phyloP scores from a whole-genome alignment of 2,329 filamentous ascomycete species.

The Phialemoniopsis sp. region DNA sequence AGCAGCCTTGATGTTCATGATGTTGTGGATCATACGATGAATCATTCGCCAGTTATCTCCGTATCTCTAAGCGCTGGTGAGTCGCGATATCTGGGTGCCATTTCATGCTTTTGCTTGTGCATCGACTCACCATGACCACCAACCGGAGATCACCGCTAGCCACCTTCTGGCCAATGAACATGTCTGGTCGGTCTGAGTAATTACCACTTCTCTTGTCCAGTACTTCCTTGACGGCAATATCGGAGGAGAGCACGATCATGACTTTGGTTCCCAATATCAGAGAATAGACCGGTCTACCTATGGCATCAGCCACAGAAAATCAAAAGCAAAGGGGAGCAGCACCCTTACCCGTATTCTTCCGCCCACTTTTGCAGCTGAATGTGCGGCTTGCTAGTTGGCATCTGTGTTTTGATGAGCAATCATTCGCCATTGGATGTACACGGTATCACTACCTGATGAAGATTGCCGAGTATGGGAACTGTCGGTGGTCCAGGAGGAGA shows the following conservation, averaged over 20 bases:
- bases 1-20: constrained; percentile 41
- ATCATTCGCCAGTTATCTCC: constrained; percentile 26
- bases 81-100: too few relatives aligned
- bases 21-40: constrained; percentile 33
- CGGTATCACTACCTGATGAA: too few relatives aligned
- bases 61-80: too few relatives aligned
- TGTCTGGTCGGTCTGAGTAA: constrained; percentile 36
- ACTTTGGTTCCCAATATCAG: too few relatives aligned
- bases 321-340: constrained; percentile 41
- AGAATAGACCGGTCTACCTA: too few relatives aligned
- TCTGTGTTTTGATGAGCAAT: too few relatives aligned
- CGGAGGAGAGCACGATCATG: constrained; percentile 26
- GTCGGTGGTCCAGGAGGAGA: constrained; percentile 20
- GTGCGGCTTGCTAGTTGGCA: constrained; percentile 35
- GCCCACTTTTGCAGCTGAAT: constrained; percentile 49
- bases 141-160: too few relatives aligned
- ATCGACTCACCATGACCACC: too few relatives aligned
- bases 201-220: constrained; percentile 44
- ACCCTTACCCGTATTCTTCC: constrained; percentile 41
- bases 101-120: too few relatives aligned
- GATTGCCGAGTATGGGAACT: constrained; percentile 18
- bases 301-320: too few relatives aligned
- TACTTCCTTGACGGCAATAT: constrained; percentile 42
- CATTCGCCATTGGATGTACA: too few relatives aligned
- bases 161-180: too few relatives aligned